Percentiles rank a stretch among this genome's conserved stretches.
Evolutionary conservation across 2,329 filamentous ascomycete species (phyloP).

Genomic region (Phialemoniopsis sp.): DNA sequence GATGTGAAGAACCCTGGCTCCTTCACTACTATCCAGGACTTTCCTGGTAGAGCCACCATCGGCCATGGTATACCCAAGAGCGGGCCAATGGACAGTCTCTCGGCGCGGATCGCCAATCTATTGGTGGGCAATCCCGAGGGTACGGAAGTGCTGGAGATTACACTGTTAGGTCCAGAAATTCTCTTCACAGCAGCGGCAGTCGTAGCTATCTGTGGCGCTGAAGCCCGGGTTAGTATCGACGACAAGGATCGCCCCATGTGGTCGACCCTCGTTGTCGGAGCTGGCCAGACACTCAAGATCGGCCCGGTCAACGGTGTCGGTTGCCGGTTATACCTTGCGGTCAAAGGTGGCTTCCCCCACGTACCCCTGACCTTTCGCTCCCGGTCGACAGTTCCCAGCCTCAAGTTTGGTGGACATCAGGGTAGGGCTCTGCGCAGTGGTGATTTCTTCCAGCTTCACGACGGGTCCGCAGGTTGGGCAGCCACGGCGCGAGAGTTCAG

Average conservation of each 20-base stretch:
- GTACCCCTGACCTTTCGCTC: conserved; percentile 54
- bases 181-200: conserved; percentile 49
- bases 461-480: too few relatives aligned
- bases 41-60: conserved; percentile 49
- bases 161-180: conserved; percentile 55
- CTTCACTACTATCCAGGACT: too few relatives aligned
- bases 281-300: conserved; percentile 2
- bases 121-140: conserved; percentile 51
- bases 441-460: conserved; percentile 42
- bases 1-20: too few relatives aligned
- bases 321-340: conserved; percentile 54
- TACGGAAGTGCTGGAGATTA: conserved; percentile 55
- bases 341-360: conserved; percentile 31
- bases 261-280: conserved; percentile 29
- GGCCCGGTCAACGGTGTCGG: conserved; percentile 26
- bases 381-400: conserved; percentile 50
- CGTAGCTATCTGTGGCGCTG: conserved; percentile 54
- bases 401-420: conserved; percentile 54
- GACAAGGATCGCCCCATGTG: conserved; percentile 47
- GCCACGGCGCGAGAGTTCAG: too few relatives aligned
- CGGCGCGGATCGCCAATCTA: conserved; percentile 53
- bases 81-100: conserved; percentile 58
- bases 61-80: conserved; percentile 55
- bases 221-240: conserved; percentile 47
- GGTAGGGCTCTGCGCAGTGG: conserved; percentile 48